These are phyloP conservation scores for Paramecium pentaurelia DNA, from an alignment of 73 alveolate genomes.

Conservation along the genomic window DNA sequence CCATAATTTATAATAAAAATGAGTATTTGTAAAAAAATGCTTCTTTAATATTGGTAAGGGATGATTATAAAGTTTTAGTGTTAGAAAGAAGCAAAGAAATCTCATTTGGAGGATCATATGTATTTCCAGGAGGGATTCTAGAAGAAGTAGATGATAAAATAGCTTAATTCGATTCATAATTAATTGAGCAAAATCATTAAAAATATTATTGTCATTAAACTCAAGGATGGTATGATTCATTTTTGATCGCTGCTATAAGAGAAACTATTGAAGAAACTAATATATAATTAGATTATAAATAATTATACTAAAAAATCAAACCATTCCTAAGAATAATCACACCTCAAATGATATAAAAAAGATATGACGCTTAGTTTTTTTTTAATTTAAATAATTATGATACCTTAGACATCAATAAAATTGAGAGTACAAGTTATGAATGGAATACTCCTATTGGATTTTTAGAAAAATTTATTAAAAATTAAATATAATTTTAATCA, in stretches of 20 bases:
- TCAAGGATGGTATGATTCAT: background rate
- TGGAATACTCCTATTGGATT: constrained; percentile 10
- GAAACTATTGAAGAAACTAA: constrained; percentile 19
- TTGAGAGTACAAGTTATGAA: background rate
- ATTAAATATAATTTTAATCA: background rate
- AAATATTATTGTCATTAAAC: background rate
- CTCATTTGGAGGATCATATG: constrained; percentile 3
- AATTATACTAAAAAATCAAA: background rate
- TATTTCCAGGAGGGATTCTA: background rate
- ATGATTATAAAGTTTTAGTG: background rate
- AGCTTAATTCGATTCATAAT: background rate
- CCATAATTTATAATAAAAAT: background rate
- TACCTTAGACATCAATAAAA: background rate
- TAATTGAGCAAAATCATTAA: background rate
- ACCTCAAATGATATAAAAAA: background rate
- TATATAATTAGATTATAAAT: background rate
- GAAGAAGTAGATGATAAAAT: background rate
- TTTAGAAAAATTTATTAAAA: background rate
- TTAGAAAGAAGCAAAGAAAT: background rate
- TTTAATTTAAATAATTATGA: background rate
- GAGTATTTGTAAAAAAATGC: background rate
- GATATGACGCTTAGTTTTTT: constrained; percentile 12
- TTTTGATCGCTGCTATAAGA: background rate
- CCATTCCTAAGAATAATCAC: background rate
- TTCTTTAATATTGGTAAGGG: background rate